Percentiles rank a stretch among this genome's conserved stretches.
These are phyloP conservation scores for Phytophthora quininea DNA, from an alignment of 352 stramenopile genomes.

Conservation along the genomic window DNA sequence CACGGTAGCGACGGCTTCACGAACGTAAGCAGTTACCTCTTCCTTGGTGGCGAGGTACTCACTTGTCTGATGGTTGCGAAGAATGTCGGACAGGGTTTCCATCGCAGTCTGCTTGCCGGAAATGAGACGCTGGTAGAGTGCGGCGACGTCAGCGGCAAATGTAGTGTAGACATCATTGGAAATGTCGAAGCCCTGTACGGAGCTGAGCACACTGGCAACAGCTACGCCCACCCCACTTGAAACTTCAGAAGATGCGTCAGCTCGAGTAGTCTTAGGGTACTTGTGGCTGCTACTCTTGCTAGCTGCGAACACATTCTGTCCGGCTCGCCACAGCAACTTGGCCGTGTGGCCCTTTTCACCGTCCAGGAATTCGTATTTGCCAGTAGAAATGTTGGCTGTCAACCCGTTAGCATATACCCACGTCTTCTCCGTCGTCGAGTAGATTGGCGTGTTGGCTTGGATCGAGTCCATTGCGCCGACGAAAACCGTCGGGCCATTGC, in stretches of 20 bases:
- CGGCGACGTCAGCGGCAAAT: conserved; percentile 57
- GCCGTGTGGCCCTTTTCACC: conserved; percentile 34
- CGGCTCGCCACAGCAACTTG: conserved; percentile 26
- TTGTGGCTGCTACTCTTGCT: conserved; percentile 49
- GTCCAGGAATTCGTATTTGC: conserved; percentile 64
- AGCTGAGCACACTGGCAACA: conserved; percentile 44
- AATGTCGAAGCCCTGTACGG: conserved; percentile 46
- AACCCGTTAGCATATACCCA: conserved; percentile 52
- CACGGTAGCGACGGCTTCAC: conserved; percentile 40
- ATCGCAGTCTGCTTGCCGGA: conserved; percentile 43
- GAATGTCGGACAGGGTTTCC: conserved; percentile 42
- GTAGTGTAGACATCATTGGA: conserved; percentile 40
- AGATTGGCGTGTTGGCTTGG: conserved; percentile 34
- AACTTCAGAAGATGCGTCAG: conserved; percentile 32
- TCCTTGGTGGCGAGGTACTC: conserved; percentile 46
- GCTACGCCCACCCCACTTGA: conserved; percentile 40
- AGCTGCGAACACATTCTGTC: conserved; percentile 30
- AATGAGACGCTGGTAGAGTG: conserved; percentile 61
- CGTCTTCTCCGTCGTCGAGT: conserved; percentile 40
- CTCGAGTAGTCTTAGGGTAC: conserved; percentile 34
- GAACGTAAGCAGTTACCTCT: conserved; percentile 38
- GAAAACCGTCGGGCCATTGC: conserved; percentile 24
- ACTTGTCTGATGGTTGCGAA: conserved; percentile 45
- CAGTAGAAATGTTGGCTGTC: conserved; percentile 45
- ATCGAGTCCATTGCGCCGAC: conserved; percentile 60